phyloP scores from a whole-genome alignment of 768 basidiomycete species.

The Xanthoconium stramineum region DNA sequence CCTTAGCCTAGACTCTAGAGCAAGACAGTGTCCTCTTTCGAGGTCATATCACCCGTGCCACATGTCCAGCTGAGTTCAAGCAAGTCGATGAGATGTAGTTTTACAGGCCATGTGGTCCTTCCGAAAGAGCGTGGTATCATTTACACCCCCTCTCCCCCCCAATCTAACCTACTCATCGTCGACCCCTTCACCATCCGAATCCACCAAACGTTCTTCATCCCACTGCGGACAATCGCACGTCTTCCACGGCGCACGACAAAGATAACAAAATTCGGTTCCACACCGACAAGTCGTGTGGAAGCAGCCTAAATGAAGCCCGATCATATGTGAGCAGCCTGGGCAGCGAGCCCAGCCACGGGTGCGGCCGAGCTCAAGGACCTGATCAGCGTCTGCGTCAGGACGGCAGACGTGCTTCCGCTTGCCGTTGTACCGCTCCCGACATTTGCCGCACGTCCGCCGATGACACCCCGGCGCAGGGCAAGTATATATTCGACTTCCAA shows the following conservation, averaged over 20 bases:
- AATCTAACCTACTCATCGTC: background rate
- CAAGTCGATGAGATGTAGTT: no score
- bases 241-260: constrained; percentile 60
- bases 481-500: constrained; percentile 8
- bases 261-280: constrained; percentile 39
- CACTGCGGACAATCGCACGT: constrained; percentile 58
- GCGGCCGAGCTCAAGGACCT: constrained; percentile 26
- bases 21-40: no score
- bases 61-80: no score
- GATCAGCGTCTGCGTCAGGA: constrained; percentile 22
- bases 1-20: no score
- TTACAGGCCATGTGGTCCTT: no score
- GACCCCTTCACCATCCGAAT: background rate
- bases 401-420: constrained; percentile 25
- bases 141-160: background rate
- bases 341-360: constrained; percentile 36
- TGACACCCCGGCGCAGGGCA: constrained; percentile 21
- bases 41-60: no score
- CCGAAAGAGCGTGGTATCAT: no score
- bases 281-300: constrained; percentile 42
- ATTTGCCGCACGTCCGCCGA: constrained; percentile 24
- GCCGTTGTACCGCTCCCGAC: constrained; percentile 23
- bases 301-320: constrained; percentile 38
- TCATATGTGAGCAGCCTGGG: constrained; percentile 37
- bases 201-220: constrained; percentile 46